A percentile compares a stretch with the other conserved stretches of the same genome.
phyloP scores from a whole-genome alignment of 225 moss, liverwort and hornwort genomes.

The Marchantia polymorpha region DNA sequence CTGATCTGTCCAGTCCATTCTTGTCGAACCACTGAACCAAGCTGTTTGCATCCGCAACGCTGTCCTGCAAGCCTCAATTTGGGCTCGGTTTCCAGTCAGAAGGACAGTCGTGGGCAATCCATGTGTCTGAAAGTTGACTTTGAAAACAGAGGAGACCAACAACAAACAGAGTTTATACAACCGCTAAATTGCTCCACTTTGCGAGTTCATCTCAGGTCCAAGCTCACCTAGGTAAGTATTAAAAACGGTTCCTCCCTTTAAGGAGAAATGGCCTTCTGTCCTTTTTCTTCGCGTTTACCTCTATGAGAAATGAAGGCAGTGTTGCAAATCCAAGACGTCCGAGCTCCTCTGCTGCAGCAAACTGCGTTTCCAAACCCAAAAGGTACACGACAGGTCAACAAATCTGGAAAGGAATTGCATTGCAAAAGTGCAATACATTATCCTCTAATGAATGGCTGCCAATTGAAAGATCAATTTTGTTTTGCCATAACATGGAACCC shows the following conservation, averaged over 20 bases:
- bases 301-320: slow-evolving; percentile 74
- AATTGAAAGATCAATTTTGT: background rate
- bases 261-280: background rate
- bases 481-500: too few species aligned
- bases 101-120: background rate
- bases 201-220: background rate
- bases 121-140: background rate
- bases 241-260: background rate
- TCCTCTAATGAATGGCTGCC: background rate
- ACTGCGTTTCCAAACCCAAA: slow-evolving; percentile 42
- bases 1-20: slow-evolving; percentile 49
- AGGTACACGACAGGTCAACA: background rate
- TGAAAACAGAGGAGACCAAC: background rate
- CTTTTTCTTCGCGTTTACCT: slow-evolving; percentile 47
- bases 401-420: background rate
- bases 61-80: slow-evolving; percentile 38
- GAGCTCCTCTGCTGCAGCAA: slow-evolving; percentile 71
- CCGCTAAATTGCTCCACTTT: background rate
- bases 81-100: background rate
- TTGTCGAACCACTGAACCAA: slow-evolving; percentile 65
- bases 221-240: background rate
- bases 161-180: background rate
- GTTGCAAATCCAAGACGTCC: slow-evolving; percentile 68
- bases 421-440: too few species aligned
- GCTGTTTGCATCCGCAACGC: slow-evolving; percentile 26